These are phyloP conservation scores for Lyophyllum decastes DNA, from an alignment of 768 basidiomycete species.

Conservation along the genomic window DNA sequence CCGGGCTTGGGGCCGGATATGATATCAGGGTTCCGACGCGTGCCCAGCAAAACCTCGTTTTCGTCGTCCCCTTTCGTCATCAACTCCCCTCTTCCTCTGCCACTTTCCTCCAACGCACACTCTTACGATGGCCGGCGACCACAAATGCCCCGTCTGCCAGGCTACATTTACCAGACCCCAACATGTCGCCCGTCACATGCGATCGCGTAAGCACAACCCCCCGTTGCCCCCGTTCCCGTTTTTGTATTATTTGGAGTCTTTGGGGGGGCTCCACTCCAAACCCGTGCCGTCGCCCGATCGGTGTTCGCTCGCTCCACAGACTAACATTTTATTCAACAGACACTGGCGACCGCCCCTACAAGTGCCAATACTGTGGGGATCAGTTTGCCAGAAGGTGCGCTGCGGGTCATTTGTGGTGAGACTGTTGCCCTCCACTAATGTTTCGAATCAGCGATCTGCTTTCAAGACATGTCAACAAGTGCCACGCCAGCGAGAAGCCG, in stretches of 20 bases:
- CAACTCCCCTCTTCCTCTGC: not conserved
- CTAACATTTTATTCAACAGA: slow-evolving; percentile 46
- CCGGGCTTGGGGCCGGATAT: not conserved
- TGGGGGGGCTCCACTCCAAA: not conserved
- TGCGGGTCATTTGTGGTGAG: not conserved
- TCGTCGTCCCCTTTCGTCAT: slow-evolving; percentile 3
- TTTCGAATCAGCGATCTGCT: slow-evolving; percentile 66
- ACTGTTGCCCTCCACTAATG: not conserved
- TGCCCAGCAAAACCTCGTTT: not conserved
- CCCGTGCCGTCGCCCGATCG: slow-evolving; percentile 12
- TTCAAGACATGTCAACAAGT: slow-evolving; percentile 86
- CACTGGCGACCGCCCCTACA: slow-evolving; percentile 89
- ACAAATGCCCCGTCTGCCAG: slow-evolving; percentile 86
- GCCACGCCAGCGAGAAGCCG: slow-evolving; percentile 77
- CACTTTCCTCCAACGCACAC: slow-evolving; percentile 7
- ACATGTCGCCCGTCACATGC: slow-evolving; percentile 89
- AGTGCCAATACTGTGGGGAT: slow-evolving; percentile 85
- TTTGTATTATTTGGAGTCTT: not conserved
- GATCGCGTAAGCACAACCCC: slow-evolving; percentile 88
- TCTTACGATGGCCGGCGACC: slow-evolving; percentile 79
- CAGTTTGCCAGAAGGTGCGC: slow-evolving; percentile 83
- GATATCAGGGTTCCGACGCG: not conserved
- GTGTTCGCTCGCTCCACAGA: slow-evolving; percentile 3
- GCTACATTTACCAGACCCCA: slow-evolving; percentile 88
- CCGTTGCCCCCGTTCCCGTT: too few species aligned